Conservation (phyloP, 2,329 filamentous ascomycete species). For the Chrysosporium keratinophilum region DNA sequence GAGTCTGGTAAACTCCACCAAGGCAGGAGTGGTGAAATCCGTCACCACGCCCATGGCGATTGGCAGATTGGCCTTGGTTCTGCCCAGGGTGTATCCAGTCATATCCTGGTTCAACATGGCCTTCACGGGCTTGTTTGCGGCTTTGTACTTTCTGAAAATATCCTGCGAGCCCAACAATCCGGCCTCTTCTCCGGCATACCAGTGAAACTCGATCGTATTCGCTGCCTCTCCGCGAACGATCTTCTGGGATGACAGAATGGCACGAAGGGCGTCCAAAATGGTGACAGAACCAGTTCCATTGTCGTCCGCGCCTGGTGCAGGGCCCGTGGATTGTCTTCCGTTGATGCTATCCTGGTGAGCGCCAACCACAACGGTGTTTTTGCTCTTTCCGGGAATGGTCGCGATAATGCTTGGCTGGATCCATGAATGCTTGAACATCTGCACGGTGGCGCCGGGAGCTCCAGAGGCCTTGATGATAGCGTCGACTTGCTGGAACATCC, state of each 20-base stretch:
- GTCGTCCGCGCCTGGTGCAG: slow-evolving; percentile 11
- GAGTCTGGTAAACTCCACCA: slow-evolving; percentile 11
- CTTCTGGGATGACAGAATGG: slow-evolving; percentile 5
- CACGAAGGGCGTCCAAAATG: slow-evolving; percentile 3
- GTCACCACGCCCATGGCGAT: slow-evolving; percentile 10
- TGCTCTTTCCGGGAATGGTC: slow-evolving; percentile 9
- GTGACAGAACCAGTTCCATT: slow-evolving; percentile 9
- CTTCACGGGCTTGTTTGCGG: slow-evolving; percentile 1
- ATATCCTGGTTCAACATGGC: slow-evolving; percentile 13
- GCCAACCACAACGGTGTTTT: slow-evolving; percentile 11
- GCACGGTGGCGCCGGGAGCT: neutral
- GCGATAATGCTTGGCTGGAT: slow-evolving; percentile 10
- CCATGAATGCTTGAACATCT: slow-evolving; percentile 8
- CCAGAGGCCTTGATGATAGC: neutral
- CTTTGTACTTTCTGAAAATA: slow-evolving; percentile 7
- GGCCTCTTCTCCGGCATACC: slow-evolving; percentile 12
- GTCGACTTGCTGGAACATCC: slow-evolving; percentile 4
- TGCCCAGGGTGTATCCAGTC: slow-evolving; percentile 8
- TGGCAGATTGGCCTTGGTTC: slow-evolving; percentile 1
- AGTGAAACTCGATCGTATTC: slow-evolving; percentile 13
- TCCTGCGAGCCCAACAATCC: slow-evolving; percentile 9
- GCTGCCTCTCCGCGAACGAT: slow-evolving; percentile 1
- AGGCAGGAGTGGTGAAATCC: slow-evolving; percentile 4
- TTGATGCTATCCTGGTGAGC: slow-evolving; percentile 13
- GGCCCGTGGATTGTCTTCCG: neutral